Percentiles rank a stretch among this genome's conserved stretches.
Conservation (phyloP, 805 yeast genomes). For the Grigorovia yakushimaensis region DNA sequence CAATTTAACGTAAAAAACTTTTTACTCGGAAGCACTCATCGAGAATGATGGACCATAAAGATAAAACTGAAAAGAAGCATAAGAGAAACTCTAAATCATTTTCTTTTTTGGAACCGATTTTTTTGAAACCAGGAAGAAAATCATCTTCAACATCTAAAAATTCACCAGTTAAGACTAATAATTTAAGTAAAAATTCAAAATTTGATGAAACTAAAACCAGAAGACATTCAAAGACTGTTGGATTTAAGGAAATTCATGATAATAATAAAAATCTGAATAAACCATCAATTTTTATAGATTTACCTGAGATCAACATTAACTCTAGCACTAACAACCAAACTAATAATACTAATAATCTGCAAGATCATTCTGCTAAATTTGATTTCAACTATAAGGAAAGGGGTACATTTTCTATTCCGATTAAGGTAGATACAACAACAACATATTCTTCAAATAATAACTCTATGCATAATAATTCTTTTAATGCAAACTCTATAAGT, state of each 20-base stretch:
- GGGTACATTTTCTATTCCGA: not conserved
- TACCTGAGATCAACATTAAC: not conserved
- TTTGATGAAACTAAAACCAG: not conserved
- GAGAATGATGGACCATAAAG: not conserved
- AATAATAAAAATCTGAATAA: not conserved
- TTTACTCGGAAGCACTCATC: not conserved
- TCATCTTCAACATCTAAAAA: not conserved
- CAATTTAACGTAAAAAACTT: too few species aligned
- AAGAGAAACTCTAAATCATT: not conserved
- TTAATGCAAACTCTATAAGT: not conserved
- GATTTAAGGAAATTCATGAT: not conserved
- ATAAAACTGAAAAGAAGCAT: not conserved
- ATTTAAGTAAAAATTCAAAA: not conserved
- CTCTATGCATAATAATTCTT: not conserved
- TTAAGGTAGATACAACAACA: not conserved
- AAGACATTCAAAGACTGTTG: not conserved
- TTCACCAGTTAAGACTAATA: too few species aligned
- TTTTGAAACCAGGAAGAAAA: not conserved
- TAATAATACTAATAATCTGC: not conserved
- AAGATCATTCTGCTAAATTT: not conserved
- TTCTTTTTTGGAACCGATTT: not conserved
- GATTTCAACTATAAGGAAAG: not conserved
- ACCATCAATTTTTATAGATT: not conserved
- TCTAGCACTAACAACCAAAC: not conserved
- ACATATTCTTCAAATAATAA: not conserved